Evolutionary conservation across 176 grass and related monocot genomes (phyloP).

Genomic region (Panicum miliaceum): DNA sequence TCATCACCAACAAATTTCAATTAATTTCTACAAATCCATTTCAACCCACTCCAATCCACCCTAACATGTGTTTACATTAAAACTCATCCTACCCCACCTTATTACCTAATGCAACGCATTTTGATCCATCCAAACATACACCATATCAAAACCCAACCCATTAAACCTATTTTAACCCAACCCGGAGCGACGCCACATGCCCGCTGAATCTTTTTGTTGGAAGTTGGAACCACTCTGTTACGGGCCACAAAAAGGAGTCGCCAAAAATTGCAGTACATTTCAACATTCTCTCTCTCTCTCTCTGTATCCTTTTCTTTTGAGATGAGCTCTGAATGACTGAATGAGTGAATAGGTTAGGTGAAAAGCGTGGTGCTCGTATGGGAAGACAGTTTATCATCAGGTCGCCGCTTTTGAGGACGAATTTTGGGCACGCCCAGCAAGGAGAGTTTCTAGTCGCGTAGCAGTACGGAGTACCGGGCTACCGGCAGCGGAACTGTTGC

Average conservation of each 20-base stretch:
- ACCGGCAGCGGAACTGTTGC: neutral
- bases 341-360: neutral
- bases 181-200: neutral
- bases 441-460: neutral
- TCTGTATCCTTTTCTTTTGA: neutral
- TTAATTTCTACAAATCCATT: too few species aligned
- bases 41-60: too few species aligned
- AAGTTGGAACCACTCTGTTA: slow-evolving; percentile 21
- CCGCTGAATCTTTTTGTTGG: slow-evolving; percentile 24
- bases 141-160: too few species aligned
- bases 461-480: neutral
- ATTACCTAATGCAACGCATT: too few species aligned
- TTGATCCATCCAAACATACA: too few species aligned
- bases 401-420: slow-evolving; percentile 7
- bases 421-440: neutral
- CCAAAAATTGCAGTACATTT: neutral
- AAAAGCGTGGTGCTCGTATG: slow-evolving; percentile 25
- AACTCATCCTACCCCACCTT: too few species aligned
- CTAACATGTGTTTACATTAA: too few species aligned
- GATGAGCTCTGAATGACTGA: neutral
- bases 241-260: neutral
- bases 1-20: too few species aligned
- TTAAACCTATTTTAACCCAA: too few species aligned
- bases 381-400: neutral
- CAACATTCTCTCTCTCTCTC: neutral